Evolutionary conservation across 2,329 filamentous ascomycete species (phyloP), one percentile per base, ranked within the genome.

Genomic region (Graphilbum ipis-grandicollis): DNA sequence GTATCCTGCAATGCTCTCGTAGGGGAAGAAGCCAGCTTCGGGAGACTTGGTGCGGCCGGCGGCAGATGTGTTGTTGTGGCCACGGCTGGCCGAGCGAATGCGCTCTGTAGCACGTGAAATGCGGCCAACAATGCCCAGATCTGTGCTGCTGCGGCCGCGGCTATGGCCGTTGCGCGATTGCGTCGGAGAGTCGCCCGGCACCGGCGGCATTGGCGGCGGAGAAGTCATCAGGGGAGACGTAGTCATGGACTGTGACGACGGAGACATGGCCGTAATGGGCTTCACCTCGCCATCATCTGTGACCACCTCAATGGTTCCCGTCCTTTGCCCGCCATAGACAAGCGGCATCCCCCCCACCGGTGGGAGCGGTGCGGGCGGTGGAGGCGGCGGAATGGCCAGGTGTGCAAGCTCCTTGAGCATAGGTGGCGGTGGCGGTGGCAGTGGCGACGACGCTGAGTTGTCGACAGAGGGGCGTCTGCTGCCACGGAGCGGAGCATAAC

Each of bases 291-390:
- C 67, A 2, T 73, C 68, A 44, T 77, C 71, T 65, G 74, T 73
- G 35, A 78, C 70, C 42, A 78, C 73, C 50, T 78, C 72, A 44
- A 78, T 75, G 48, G 71, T 66, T 5, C 66, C 71, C 0, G 68
- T 65, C 8, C 60, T 62, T 14, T 61, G 45, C 2, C 60, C 60
- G 23, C 55, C 52, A 42, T 63, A 59, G 33, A 64, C 49, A 8
- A 56, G 55, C 3, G 57, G 52, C 2, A 32, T 56, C 22, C 50
- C 47, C 25, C 57, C 53, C 31, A 56, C 47, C 36, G 62, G 56
- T 1, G 66, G 66, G 4, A 75, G 52, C 1, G 72, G 72, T 1
- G 69, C 65, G 0, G 71, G 72, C 1, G 73, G 73, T 0, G 73
- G 73, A 0, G 73, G 72, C 1, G 73, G 73, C 0, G 73, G 73